Base-by-base conservation (phyloP, 2,329 filamentous ascomycete species). In the Sporothrix euskadiensis region DNA sequence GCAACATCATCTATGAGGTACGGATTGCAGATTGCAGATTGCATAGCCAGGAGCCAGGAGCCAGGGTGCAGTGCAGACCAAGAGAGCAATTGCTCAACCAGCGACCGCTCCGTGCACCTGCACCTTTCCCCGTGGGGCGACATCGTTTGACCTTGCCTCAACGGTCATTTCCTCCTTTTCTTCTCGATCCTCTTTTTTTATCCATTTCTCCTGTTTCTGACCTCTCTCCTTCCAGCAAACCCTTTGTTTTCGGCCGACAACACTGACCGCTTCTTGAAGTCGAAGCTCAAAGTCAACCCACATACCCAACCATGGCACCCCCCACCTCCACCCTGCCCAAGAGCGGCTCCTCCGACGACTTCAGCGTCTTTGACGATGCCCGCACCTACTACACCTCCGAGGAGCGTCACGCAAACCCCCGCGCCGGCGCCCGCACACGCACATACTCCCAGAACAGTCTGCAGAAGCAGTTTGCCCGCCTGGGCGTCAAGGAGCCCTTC, bases 361-460 rank as follows among this genome's bases (percentile, higher is more conserved):
- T 79, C 71, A 80, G 83, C 41, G 84, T 88, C 66, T 89, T 83
- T 76, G 87, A 88, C 74, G 87, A 88, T 81, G 88, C 88, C 74
- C 85, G 84, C 78, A 89, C 87, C 32, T 89, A 89, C 78, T 89
- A 89, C 76, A 82, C 85, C 47, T 85, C 86, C 32, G 87, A 88
- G 49, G 85, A 87, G 71, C 85, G 87, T 72, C 85, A 88, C 76
- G 80, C 80, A 72, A 84, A 85, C 76, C 76, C 76, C 57, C 84
- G 84, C 44, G 82, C 81, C 70, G 86, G 86, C 30, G 81, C 82
- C 56, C 84, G 88, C 69, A 87, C 85, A 22, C 84, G 87, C 74
- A 89, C 87, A 30, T 88, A 86, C 76, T 88, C 88, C 2, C 87
- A 89, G 86, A 88, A 88, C 78, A 84, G 85, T 76, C 79, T 88